Evolutionary conservation across 2,329 filamentous ascomycete genomes (phyloP), one percentile per base, ranked within the genome.

Genomic region (Xylariaceae sp.): DNA sequence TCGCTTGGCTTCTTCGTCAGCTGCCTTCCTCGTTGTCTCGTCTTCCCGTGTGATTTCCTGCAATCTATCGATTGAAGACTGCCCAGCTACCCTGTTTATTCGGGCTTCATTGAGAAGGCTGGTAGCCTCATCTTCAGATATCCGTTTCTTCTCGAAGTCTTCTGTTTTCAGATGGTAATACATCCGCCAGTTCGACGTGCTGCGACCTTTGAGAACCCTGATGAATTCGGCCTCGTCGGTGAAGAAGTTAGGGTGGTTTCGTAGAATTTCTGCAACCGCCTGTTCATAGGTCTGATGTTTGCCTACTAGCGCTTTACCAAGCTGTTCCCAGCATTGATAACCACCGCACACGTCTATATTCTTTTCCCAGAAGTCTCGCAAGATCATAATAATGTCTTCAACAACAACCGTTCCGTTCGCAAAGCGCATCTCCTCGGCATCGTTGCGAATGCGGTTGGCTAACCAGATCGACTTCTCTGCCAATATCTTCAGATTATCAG

Each of bases 381-480:
- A 40, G 1, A 59, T 21, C 7, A 32, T 43, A 5, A 23, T 52
- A 18, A 63, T 44, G 26, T 63, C 61, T 0, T 3, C 12, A 5
- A 40, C 20, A 2, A 44, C 40, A 20, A 23, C 19, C 14, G 5
- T 46, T 2, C 50, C 61, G 19, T 61, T 59, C 0, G 19, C n/a
- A 20, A 16, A 37, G 0, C 0, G 3, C 2, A 1, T 19, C 20
- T 59, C 61, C 0, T 14, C 2, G 1, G 14, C 6, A 2, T 50
- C 16, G 1, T 5, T 20, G 0, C 26, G 14, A 4, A 61, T 23
- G 16, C 61, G 58, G 12, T 9, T 12, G 0, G 48, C 49, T 2
- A 63, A 52, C 61, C 61, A 63, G 19, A 59, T 47, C 14, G 51
- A 56, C 41, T 57, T 59, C 18, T 56, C 52, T 14, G 44, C 46